A percentile compares a stretch with the other conserved stretches of the same genome.
These are phyloP conservation scores for Lipomyces mesembrius DNA, from an alignment of 805 yeast genomes.

Conservation along the genomic window DNA sequence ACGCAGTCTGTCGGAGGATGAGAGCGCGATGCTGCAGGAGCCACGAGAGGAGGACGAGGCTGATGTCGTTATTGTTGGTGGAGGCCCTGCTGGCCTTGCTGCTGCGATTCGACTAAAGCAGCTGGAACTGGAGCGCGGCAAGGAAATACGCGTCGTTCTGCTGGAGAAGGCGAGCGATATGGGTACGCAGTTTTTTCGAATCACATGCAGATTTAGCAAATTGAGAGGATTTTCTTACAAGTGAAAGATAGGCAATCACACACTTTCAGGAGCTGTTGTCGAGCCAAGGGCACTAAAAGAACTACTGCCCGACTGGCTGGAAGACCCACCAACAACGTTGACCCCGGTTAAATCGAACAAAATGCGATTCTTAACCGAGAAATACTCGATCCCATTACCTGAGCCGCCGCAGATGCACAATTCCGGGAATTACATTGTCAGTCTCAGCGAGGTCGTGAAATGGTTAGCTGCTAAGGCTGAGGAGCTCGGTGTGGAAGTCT, in stretches of 20 bases:
- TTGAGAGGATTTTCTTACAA: background rate
- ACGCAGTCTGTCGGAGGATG: conserved; percentile 21
- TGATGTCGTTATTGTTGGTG: conserved; percentile 96
- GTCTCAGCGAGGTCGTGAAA: conserved; percentile 78
- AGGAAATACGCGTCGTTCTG: conserved; percentile 81
- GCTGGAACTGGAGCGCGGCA: conserved; percentile 62
- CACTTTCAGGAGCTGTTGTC: conserved; percentile 88
- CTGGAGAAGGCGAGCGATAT: conserved; percentile 91
- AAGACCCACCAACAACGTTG: conserved; percentile 50
- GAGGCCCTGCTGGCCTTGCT: conserved; percentile 96
- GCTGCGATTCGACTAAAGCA: conserved; percentile 91
- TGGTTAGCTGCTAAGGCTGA: conserved; percentile 88
- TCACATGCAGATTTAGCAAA: background rate
- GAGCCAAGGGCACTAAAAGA: conserved; percentile 90
- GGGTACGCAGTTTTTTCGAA: conserved; percentile 51
- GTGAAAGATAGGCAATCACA: conserved; percentile 59
- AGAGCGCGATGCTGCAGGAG: conserved; percentile 19
- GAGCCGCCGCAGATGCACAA: conserved; percentile 93
- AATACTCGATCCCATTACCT: conserved; percentile 71
- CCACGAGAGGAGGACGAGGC: conserved; percentile 78
- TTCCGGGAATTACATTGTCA: conserved; percentile 81
- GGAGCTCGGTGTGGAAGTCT: conserved; percentile 89
- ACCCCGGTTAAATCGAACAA: conserved; percentile 78
- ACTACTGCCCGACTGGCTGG: conserved; percentile 68
- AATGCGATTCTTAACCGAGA: conserved; percentile 69